Percentiles rank a stretch among this genome's conserved stretches.
These are phyloP conservation scores for Aegilops longissima DNA, from an alignment of 176 grass and related monocot genomes.

Conservation along the genomic window DNA sequence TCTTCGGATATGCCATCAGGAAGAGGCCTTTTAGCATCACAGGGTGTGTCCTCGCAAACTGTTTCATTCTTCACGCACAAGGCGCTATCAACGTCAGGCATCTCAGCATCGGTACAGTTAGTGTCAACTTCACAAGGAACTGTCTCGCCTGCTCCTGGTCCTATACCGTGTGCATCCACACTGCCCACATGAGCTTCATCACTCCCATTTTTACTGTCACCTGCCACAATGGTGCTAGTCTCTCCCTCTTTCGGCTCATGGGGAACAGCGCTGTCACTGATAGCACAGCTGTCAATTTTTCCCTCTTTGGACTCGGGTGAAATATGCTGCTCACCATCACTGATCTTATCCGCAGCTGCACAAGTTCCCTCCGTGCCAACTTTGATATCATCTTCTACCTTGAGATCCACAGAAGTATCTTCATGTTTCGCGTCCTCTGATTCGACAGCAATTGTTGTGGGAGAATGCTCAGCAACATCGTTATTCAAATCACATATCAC, in stretches of 20 bases:
- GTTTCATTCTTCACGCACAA: not conserved
- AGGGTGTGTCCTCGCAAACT: not conserved
- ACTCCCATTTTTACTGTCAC: not conserved
- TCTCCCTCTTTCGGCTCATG: conserved; percentile 10
- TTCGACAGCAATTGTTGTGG: not conserved
- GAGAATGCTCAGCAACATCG: conserved; percentile 20
- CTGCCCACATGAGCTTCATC: not conserved
- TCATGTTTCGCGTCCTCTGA: conserved; percentile 3
- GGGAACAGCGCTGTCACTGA: not conserved
- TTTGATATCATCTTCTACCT: conserved; percentile 10
- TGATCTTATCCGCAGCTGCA: not conserved
- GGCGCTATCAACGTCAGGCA: not conserved
- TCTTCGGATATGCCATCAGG: not conserved
- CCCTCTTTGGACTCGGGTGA: not conserved
- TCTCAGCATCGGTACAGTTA: conserved; percentile 22
- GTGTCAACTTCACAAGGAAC: conserved; percentile 23
- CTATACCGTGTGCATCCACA: not conserved
- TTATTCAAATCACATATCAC: not conserved
- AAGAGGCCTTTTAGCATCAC: conserved; percentile 15
- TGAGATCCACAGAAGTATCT: conserved; percentile 5
- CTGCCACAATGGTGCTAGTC: not conserved
- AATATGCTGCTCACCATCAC: conserved; percentile 15
- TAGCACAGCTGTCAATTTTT: not conserved
- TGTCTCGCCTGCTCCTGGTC: not conserved
- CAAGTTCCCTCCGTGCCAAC: not conserved